Evolutionary conservation across 140 eudicot genomes (phyloP), one percentile per base, ranked within the genome.

Genomic region (Oenanthe javanica): DNA sequence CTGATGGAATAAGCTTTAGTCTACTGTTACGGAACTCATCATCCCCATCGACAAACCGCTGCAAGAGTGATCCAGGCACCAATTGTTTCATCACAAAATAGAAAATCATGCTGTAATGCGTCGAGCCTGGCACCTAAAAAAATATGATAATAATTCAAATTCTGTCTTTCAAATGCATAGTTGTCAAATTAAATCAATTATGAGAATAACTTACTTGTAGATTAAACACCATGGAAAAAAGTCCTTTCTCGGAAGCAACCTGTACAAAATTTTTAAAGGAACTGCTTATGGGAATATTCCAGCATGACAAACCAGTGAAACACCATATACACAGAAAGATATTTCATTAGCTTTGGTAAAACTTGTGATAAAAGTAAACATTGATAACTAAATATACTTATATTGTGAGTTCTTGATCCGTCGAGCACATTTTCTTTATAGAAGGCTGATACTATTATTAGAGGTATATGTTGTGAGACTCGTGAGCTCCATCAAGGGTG

Each of bases 11-110:
- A 84, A 95, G 99, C 83, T 95, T 95, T 82, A 95, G 86, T 80
- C 99, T 87, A 83, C 97, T 92, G 77, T 92, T 95, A 64, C 99
- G 99, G 75, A 95, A 95, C 87, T 95, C 99, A 81, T 95, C 99
- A 86, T 95, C 99, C 76, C 99, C 99, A 72, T 95, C 99, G 48
- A 95, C 97, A 91, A 95, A 95, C 63, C 97, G 93, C 85, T 95
- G 92, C 87, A 92, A 81, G 45, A 95, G 97, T 80, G 99, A 92
- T 48, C 99, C 96, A 25, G 91, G 89, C 71, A 79, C 82, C 76
- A 95, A 76, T 87, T 88, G 89, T 83, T 91, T 92, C 4, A 87
- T 83, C 81, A 95, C 97, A 82, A 89, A 88, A 77, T 95, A 95
- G 86, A 92, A 95, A 63, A 95, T 93, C 99, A 95, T 95, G 85